A percentile compares a stretch with the other conserved stretches of the same genome.
These are phyloP conservation scores for Trichoderma harzianum DNA, from an alignment of 2,329 filamentous ascomycete genomes.

Conservation along the genomic window DNA sequence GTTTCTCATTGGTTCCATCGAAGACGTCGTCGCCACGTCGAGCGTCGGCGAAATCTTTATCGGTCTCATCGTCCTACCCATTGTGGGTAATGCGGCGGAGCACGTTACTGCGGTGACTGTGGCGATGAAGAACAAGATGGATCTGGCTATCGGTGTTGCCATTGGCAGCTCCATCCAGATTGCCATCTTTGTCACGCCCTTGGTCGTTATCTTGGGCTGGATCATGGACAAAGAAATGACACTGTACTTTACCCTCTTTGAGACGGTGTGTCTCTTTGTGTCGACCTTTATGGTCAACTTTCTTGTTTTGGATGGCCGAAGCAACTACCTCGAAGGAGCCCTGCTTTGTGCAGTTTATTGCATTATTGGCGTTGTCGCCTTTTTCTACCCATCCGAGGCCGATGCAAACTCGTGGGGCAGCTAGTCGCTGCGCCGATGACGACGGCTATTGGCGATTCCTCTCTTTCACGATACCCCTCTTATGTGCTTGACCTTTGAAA, in stretches of 20 bases:
- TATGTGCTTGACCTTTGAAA: neutral
- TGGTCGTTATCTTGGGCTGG: slow-evolving; percentile 71
- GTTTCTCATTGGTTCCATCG: slow-evolving; percentile 66
- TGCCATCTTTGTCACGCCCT: slow-evolving; percentile 65
- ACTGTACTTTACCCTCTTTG: slow-evolving; percentile 83
- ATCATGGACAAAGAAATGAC: slow-evolving; percentile 66
- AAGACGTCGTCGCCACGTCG: slow-evolving; percentile 55
- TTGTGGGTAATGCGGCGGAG: slow-evolving; percentile 71
- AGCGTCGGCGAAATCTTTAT: slow-evolving; percentile 64
- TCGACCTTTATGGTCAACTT: slow-evolving; percentile 86
- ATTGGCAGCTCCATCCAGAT: slow-evolving; percentile 71
- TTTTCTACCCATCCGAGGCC: slow-evolving; percentile 57
- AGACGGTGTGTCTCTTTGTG: slow-evolving; percentile 83
- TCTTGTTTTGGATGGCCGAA: slow-evolving; percentile 77
- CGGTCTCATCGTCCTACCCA: slow-evolving; percentile 68
- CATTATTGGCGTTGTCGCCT: slow-evolving; percentile 64
- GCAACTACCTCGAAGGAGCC: slow-evolving; percentile 81
- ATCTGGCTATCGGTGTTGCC: slow-evolving; percentile 68
- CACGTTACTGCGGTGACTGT: slow-evolving; percentile 70
- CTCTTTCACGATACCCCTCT: neutral
- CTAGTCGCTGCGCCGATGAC: neutral
- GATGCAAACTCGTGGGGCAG: slow-evolving; percentile 44
- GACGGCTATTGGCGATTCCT: neutral
- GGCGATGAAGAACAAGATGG: slow-evolving; percentile 73
- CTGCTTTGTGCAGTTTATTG: slow-evolving; percentile 64